Evolutionary conservation across 2,329 filamentous ascomycete genomes (phyloP).

Genomic region (Pseudogymnoascus sp.): DNA sequence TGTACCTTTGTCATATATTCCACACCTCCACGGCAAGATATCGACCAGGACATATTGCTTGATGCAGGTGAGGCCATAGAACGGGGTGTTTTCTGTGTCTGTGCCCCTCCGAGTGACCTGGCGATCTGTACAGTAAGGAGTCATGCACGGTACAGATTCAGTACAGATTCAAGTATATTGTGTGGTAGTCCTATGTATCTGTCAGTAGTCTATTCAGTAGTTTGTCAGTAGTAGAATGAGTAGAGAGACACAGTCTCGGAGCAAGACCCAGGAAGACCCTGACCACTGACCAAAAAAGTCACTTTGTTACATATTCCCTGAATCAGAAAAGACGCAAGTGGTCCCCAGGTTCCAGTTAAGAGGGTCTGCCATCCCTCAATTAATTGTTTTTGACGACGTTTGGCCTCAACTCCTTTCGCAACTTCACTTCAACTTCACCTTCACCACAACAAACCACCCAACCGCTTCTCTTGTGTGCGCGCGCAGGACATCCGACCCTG

Average conservation of each 20-base stretch:
- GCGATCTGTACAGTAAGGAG: not conserved
- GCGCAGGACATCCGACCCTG: not conserved
- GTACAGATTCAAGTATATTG: not conserved
- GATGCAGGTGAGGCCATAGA: not conserved
- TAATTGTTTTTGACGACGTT: not conserved
- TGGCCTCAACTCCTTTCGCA: constrained; percentile 3
- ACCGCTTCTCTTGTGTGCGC: not conserved
- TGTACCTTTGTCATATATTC: not conserved
- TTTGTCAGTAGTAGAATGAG: not conserved
- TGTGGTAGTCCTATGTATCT: not conserved
- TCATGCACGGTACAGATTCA: not conserved
- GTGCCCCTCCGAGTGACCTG: constrained; percentile 1
- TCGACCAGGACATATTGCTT: constrained; percentile 2
- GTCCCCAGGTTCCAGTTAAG: constrained; percentile 2
- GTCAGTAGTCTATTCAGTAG: constrained; percentile 7
- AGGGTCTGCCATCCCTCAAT: constrained; percentile 2
- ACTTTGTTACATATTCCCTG: not conserved
- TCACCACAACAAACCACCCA: not conserved
- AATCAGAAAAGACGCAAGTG: not conserved
- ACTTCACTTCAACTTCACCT: not conserved
- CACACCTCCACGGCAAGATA: not conserved
- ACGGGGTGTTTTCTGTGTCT: not conserved
- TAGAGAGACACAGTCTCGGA: constrained; percentile 2
- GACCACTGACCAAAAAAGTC: not conserved
- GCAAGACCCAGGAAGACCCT: not conserved